These are phyloP conservation scores for Amniculicola lignicola DNA, from an alignment of 495 filamentous ascomycete species.

Conservation along the genomic window DNA sequence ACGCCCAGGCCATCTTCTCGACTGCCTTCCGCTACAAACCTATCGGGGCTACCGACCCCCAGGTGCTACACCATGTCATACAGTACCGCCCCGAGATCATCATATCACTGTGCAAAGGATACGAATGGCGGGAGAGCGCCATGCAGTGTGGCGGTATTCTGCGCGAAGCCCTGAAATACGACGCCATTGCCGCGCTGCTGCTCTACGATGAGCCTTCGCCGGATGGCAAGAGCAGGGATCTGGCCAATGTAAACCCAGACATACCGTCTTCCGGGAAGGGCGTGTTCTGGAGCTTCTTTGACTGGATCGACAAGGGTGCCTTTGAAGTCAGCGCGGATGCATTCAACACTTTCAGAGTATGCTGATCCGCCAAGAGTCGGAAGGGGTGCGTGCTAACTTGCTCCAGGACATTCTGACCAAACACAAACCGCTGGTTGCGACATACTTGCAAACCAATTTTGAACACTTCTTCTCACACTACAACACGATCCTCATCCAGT, in stretches of 20 bases:
- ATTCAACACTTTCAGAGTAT: conserved; percentile 91
- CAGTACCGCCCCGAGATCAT: conserved; percentile 82
- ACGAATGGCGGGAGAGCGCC: conserved; percentile 84
- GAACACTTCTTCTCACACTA: conserved; percentile 87
- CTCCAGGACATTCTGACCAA: conserved; percentile 84
- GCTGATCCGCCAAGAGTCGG: conserved; percentile 32
- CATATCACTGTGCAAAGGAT: conserved; percentile 82
- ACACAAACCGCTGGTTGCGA: conserved; percentile 83
- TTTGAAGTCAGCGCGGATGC: conserved; percentile 98
- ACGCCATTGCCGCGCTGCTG: conserved; percentile 81
- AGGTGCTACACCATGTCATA: conserved; percentile 81
- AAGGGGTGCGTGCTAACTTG: background rate
- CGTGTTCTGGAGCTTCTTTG: conserved; percentile 96
- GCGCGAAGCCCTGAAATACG: conserved; percentile 87
- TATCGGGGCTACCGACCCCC: conserved; percentile 61
- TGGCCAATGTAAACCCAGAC: conserved; percentile 65
- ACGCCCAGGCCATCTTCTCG: conserved; percentile 85
- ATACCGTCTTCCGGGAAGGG: conserved; percentile 68
- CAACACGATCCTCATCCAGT: conserved; percentile 82
- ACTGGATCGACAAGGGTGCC: conserved; percentile 89
- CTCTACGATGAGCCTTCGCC: conserved; percentile 82
- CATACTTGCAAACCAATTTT: conserved; percentile 83
- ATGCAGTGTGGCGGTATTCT: conserved; percentile 89
- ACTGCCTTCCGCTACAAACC: conserved; percentile 80
- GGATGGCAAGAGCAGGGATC: conserved; percentile 49